Conservation (phyloP, 306 rosid genomes). For the Vigna unguiculata region DNA sequence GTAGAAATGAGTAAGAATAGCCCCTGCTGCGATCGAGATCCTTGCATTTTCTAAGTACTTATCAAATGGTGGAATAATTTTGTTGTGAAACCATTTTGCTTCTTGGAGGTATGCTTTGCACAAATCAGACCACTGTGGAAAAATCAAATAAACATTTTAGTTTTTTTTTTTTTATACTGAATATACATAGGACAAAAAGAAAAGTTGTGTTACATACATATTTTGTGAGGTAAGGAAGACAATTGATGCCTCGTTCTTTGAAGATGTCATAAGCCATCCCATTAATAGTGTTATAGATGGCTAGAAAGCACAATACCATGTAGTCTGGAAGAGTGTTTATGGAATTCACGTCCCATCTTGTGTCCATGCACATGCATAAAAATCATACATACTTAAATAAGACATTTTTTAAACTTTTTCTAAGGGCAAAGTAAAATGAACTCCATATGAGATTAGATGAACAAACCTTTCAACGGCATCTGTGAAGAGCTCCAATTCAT, state of each 20-base stretch:
- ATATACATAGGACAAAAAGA: too few relatives aligned
- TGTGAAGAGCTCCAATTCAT: too few relatives aligned
- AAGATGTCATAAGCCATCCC: neutral
- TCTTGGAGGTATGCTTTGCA: neutral
- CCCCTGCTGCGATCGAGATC: neutral
- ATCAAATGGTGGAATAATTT: neutral
- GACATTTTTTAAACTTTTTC: too few relatives aligned
- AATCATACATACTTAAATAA: too few relatives aligned
- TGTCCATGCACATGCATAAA: too few relatives aligned
- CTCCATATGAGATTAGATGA: too few relatives aligned
- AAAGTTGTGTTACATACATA: neutral
- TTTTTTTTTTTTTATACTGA: neutral
- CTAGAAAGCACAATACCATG: neutral
- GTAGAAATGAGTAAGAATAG: neutral
- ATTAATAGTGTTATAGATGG: neutral
- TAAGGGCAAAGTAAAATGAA: too few relatives aligned
- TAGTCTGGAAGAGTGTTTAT: neutral
- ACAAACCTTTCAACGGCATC: too few relatives aligned
- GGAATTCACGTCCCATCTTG: neutral
- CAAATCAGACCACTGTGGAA: neutral
- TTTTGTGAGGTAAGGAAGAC: conserved; percentile 2
- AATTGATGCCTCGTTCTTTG: neutral
- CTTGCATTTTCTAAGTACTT: neutral
- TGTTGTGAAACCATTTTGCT: neutral
- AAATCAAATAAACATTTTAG: neutral